Evolutionary conservation across 108 stramenopile species (phyloP).

Genomic region (Cyclotella kingstonii): DNA sequence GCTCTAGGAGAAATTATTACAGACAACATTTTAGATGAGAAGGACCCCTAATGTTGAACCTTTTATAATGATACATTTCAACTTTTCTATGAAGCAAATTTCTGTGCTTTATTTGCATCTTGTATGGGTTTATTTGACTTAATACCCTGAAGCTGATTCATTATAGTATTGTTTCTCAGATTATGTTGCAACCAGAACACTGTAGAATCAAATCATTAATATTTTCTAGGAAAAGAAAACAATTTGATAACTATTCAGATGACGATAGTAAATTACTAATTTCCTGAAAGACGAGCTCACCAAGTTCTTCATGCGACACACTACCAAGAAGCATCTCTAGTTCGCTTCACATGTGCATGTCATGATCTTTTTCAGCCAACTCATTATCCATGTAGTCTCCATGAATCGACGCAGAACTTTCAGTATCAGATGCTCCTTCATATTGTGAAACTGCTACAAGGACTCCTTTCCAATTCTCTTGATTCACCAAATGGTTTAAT

Average conservation of each 20-base stretch:
- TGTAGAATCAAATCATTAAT: slow-evolving; percentile 15
- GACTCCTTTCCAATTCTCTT: slow-evolving; percentile 10
- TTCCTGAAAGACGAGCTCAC: neutral
- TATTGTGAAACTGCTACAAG: slow-evolving; percentile 7
- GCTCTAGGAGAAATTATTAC: too few species aligned
- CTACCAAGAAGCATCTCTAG: slow-evolving; percentile 1
- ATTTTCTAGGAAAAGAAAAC: neutral
- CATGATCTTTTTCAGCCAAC: neutral
- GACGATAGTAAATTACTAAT: neutral
- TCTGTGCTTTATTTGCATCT: too few species aligned
- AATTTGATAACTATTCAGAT: neutral
- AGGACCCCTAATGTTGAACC: too few species aligned
- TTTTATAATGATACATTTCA: too few species aligned
- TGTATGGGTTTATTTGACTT: too few species aligned
- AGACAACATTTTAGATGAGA: too few species aligned
- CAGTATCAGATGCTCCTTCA: slow-evolving; percentile 17
- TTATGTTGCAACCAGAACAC: slow-evolving; percentile 11
- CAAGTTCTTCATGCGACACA: slow-evolving; percentile 8
- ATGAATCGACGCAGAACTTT: neutral
- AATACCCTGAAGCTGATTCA: too few species aligned
- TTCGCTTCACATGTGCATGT: neutral
- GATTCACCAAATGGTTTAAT: neutral
- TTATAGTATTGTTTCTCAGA: too few species aligned
- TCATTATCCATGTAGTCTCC: neutral
- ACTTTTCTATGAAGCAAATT: too few species aligned